Percentiles rank a stretch among this genome's conserved stretches.
Evolutionary conservation across 169 alveolate genomes (phyloP).

Genomic region (Amoebophrya sp.): DNA sequence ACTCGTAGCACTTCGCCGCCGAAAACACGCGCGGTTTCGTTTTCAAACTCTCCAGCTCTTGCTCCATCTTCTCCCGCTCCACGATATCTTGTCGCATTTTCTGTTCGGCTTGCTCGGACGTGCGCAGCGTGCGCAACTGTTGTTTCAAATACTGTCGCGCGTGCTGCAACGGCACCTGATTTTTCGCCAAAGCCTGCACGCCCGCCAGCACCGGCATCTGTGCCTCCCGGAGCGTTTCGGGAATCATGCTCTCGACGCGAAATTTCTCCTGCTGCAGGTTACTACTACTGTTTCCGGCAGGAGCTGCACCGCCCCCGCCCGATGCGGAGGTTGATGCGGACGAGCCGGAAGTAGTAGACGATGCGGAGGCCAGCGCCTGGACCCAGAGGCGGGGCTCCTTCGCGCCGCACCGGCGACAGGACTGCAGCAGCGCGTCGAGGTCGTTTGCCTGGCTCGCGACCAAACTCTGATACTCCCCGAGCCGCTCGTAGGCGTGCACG

Average conservation of each 20-base stretch:
- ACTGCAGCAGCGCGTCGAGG: not conserved
- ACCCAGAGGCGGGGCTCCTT: not conserved
- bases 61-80: not conserved
- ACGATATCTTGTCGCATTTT: not conserved
- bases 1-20: slow-evolving; percentile 48
- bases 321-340: too few species aligned
- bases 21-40: not conserved
- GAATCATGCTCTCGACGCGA: not conserved
- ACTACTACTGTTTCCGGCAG: too few species aligned
- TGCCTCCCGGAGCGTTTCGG: not conserved
- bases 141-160: not conserved
- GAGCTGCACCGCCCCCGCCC: too few species aligned
- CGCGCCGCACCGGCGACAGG: not conserved
- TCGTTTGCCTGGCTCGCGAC: not conserved
- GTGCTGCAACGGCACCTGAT: not conserved
- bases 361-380: not conserved
- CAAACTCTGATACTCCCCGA: not conserved
- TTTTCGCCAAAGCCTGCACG: not conserved
- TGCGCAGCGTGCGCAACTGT: not conserved
- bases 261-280: too few species aligned
- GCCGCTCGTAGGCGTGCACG: not conserved
- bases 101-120: not conserved
- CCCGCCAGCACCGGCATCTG: not conserved
- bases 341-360: too few species aligned
- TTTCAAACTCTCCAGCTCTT: not conserved